Conservation (phyloP, 257 asterid species). For the Solanum chilense region DNA sequence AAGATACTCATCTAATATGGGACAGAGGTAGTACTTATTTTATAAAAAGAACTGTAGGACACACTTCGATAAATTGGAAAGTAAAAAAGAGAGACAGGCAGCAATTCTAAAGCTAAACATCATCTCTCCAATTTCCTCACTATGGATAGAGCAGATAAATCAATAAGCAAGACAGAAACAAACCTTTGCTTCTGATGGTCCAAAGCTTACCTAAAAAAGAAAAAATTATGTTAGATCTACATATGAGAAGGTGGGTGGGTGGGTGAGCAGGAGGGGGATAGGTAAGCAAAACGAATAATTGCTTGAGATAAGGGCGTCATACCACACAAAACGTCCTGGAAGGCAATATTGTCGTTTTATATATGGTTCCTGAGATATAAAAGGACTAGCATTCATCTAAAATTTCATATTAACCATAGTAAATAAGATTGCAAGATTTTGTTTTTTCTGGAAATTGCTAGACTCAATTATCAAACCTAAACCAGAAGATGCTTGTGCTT, state of each 20-base stretch:
- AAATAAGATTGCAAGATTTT: not conserved
- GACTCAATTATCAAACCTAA: not conserved
- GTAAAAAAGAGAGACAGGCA: not conserved
- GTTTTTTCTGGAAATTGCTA: not conserved
- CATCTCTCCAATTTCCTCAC: not conserved
- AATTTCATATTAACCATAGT: not conserved
- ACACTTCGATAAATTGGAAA: not conserved
- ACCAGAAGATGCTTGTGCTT: not conserved
- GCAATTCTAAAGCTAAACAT: not conserved
- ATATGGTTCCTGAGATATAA: conserved; percentile 56
- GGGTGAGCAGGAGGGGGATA: not conserved
- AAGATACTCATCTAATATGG: too few species aligned
- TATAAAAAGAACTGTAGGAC: not conserved
- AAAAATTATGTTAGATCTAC: not conserved
- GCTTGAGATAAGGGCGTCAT: conserved; percentile 2
- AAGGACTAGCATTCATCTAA: not conserved
- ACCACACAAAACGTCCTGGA: conserved; percentile 97
- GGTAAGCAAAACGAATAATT: not conserved
- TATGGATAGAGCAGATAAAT: not conserved
- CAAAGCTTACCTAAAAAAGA: conserved; percentile 64
- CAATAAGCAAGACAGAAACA: conserved; percentile 3
- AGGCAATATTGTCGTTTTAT: conserved; percentile 73
- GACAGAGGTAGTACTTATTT: too few species aligned
- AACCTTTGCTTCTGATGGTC: conserved; percentile 95
- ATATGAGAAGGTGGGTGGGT: not conserved